A percentile compares a stretch with the other conserved stretches of the same genome.
Evolutionary conservation across 1,284 basidiomycete species (phyloP).

Genomic region (Cryptococcus sp.): DNA sequence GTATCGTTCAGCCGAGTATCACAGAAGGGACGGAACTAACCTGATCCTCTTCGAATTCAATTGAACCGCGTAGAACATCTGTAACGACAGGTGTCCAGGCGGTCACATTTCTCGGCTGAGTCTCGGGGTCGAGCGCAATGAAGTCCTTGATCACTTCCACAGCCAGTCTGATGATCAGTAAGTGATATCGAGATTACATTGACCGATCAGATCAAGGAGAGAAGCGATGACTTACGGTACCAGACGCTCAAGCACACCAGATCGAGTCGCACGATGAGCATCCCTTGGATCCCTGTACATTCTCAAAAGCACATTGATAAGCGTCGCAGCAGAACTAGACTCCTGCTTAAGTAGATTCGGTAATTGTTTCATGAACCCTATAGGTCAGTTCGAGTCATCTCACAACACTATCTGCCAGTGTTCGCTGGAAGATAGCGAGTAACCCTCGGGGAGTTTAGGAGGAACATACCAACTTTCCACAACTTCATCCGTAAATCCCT

Average conservation of each 20-base stretch:
- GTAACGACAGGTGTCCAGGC: conserved; percentile 98
- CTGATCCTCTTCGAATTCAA: conserved; percentile 79
- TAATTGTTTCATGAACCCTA: conserved; percentile 99
- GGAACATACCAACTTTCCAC: conserved; percentile 93
- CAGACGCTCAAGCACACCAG: conserved; percentile 80
- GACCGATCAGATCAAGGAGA: neutral
- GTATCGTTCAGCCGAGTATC: neutral
- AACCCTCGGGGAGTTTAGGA: neutral
- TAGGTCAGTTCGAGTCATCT: neutral
- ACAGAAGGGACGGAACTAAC: conserved; percentile 54
- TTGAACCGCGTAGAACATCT: conserved; percentile 87
- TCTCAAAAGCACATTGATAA: conserved; percentile 83
- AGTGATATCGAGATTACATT: neutral
- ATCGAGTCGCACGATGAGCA: conserved; percentile 74
- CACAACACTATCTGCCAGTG: neutral
- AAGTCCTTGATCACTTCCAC: conserved; percentile 87
- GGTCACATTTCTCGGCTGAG: conserved; percentile 88
- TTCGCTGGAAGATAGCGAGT: too few relatives aligned
- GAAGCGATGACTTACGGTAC: conserved; percentile 65
- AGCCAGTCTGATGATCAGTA: conserved; percentile 60
- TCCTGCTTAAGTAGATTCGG: conserved; percentile 98
- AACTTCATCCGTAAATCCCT: conserved; percentile 93
- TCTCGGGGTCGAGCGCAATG: conserved; percentile 81
- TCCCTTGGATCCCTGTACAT: conserved; percentile 93
- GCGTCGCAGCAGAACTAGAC: conserved; percentile 89